Percentiles rank a stretch among this genome's conserved stretches.
Conservation (phyloP, 2,329 filamentous ascomycete genomes). For the Plectosphaerella cucumerina region DNA sequence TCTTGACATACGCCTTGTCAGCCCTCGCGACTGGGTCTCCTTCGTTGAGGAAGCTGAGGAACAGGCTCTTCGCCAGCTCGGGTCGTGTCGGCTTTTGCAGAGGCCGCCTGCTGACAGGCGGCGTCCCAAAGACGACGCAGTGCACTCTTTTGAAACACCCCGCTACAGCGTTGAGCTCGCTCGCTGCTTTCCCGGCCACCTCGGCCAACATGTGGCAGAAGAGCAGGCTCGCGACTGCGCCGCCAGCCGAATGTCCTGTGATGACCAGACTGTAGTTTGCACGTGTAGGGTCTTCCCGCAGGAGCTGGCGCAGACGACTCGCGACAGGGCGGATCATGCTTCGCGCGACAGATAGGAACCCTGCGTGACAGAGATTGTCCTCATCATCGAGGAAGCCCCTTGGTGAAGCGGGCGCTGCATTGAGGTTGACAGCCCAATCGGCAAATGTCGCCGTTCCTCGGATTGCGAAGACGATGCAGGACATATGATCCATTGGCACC, state of each 20-base stretch:
- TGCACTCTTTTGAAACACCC: conserved; percentile 74
- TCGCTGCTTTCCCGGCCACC: conserved; percentile 46
- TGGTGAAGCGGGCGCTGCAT: conserved; percentile 62
- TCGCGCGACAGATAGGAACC: conserved; percentile 71
- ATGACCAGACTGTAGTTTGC: conserved; percentile 69
- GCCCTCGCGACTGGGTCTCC: conserved; percentile 77
- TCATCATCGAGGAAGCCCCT: conserved; percentile 70
- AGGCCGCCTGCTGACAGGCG: conserved; percentile 70
- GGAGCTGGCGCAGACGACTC: conserved; percentile 60
- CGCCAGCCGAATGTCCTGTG: conserved; percentile 82
- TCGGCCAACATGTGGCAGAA: conserved; percentile 74
- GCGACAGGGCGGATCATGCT: conserved; percentile 74
- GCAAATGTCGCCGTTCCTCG: conserved; percentile 75
- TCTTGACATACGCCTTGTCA: conserved; percentile 71
- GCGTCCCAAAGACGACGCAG: conserved; percentile 82
- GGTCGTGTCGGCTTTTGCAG: conserved; percentile 52
- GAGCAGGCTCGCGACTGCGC: conserved; percentile 74
- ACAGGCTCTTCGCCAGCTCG: conserved; percentile 61
- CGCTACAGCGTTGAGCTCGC: conserved; percentile 66
- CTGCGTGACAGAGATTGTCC: conserved; percentile 74
- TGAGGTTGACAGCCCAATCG: conserved; percentile 84
- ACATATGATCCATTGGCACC: conserved; percentile 70
- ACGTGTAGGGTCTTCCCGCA: conserved; percentile 67
- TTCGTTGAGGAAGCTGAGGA: conserved; percentile 79
- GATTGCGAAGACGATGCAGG: conserved; percentile 79